A percentile compares a stretch with the other conserved stretches of the same genome.
These are phyloP conservation scores for Colletotrichum trifolii DNA, from an alignment of 2,329 filamentous ascomycete genomes.

Conservation along the genomic window DNA sequence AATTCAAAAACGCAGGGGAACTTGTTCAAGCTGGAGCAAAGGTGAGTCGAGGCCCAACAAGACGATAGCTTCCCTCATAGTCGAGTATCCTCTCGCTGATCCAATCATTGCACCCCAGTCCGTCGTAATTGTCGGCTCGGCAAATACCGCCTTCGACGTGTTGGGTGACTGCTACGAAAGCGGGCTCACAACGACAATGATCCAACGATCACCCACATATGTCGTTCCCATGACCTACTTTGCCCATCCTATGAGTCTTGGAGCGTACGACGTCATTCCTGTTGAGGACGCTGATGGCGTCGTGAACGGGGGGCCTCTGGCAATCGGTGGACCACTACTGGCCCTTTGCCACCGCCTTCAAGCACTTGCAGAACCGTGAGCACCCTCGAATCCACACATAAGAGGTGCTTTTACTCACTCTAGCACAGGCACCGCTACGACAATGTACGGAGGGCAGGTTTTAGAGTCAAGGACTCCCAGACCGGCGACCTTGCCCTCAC, in stretches of 20 bases:
- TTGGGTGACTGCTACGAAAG: constrained; percentile 47
- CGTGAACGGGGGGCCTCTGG: constrained; percentile 20
- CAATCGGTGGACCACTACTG: constrained; percentile 21
- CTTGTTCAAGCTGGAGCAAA: constrained; percentile 39
- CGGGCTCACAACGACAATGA: constrained; percentile 48
- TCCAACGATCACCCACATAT: constrained; percentile 49
- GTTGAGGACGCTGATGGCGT: constrained; percentile 40
- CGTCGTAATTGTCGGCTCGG: constrained; percentile 50
- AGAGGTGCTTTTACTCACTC: not conserved
- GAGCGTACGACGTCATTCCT: constrained; percentile 43
- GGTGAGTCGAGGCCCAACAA: constrained; percentile 21
- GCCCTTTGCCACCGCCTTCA: constrained; percentile 18
- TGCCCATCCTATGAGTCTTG: constrained; percentile 41
- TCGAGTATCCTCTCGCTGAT: not conserved
- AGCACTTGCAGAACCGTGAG: constrained; percentile 34
- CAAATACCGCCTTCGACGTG: constrained; percentile 56
- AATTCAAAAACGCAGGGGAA: constrained; percentile 39
- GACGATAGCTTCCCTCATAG: too few relatives aligned
- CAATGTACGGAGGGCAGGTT: constrained; percentile 3
- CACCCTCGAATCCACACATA: not conserved
- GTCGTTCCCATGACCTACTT: constrained; percentile 47
- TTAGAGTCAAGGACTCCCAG: constrained; percentile 28
- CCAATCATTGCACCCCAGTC: constrained; percentile 29
- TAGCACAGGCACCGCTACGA: constrained; percentile 27
- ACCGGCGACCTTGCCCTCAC: constrained; percentile 34